Percentiles rank a stretch among this genome's conserved stretches.
Evolutionary conservation across 306 rosid genomes (phyloP).

Genomic region (Boehmeria nivea): DNA sequence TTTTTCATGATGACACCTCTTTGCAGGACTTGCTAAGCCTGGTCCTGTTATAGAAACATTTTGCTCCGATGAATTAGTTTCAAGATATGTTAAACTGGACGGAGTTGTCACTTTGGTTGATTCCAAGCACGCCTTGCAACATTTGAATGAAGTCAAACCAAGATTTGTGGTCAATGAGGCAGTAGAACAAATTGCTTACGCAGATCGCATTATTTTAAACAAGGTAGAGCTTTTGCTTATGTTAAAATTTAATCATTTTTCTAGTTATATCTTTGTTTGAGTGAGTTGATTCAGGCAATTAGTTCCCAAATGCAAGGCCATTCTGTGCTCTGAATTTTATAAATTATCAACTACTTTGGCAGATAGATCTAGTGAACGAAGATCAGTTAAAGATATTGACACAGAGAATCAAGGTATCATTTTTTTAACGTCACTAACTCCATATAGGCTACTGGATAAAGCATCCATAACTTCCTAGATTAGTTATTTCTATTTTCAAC

Average conservation of each 20-base stretch:
- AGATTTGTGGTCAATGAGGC: constrained; percentile 96
- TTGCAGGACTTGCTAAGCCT: constrained; percentile 84
- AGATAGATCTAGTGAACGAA: constrained; percentile 74
- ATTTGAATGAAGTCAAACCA: constrained; percentile 79
- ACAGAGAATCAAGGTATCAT: constrained; percentile 61
- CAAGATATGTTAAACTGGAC: constrained; percentile 67
- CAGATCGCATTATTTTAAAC: constrained; percentile 82
- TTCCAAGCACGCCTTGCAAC: constrained; percentile 77
- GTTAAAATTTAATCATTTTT: neutral
- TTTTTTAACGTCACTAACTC: neutral
- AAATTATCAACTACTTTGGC: constrained; percentile 29
- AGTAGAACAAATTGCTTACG: constrained; percentile 88
- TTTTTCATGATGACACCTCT: neutral
- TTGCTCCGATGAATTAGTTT: constrained; percentile 65
- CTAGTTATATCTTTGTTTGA: constrained; percentile 7
- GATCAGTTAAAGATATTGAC: constrained; percentile 57
- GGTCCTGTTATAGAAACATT: constrained; percentile 89
- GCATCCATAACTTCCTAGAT: too few species aligned
- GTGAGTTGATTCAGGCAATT: neutral
- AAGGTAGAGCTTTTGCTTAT: constrained; percentile 44
- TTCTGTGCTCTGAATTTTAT: constrained; percentile 4
- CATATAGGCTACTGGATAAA: too few species aligned
- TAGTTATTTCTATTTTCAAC: neutral
- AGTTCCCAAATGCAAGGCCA: neutral
- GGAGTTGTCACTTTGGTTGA: constrained; percentile 96